Percentiles rank a stretch among this genome's conserved stretches.
Evolutionary conservation across 73 alveolate species (phyloP).

Genomic region (Tetrahymena elliotti): DNA sequence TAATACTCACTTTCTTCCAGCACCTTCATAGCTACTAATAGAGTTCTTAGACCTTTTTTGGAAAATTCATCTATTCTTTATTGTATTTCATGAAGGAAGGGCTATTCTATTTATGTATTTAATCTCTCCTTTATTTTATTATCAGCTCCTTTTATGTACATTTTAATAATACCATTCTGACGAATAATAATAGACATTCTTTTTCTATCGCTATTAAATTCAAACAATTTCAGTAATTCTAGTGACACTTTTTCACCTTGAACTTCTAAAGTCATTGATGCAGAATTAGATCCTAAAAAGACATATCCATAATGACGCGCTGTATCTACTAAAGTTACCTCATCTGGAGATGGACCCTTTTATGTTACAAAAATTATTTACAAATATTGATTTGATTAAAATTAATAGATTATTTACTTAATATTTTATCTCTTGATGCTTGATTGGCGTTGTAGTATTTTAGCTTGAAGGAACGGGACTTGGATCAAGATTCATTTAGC

Average conservation of each 20-base stretch:
- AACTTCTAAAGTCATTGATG: slow-evolving; percentile 18
- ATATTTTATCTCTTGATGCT: not conserved
- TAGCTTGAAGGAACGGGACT: not conserved
- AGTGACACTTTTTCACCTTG: slow-evolving; percentile 2
- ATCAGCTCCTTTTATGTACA: slow-evolving; percentile 71
- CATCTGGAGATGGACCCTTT: slow-evolving; percentile 60
- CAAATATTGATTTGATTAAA: too few species aligned
- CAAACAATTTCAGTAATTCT: slow-evolving; percentile 62
- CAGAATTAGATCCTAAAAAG: slow-evolving; percentile 1
- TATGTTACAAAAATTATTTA: too few species aligned
- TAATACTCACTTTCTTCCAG: slow-evolving; percentile 58
- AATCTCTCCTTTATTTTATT: slow-evolving; percentile 42
- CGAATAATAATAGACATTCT: slow-evolving; percentile 88
- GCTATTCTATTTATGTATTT: not conserved
- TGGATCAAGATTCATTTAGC: not conserved
- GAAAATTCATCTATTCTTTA: slow-evolving; percentile 71
- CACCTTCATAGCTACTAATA: slow-evolving; percentile 71
- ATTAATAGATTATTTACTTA: not conserved
- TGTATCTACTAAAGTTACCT: slow-evolving; percentile 48
- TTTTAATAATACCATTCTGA: slow-evolving; percentile 12
- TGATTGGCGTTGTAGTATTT: not conserved
- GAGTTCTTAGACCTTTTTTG: slow-evolving; percentile 77
- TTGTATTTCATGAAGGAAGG: slow-evolving; percentile 62
- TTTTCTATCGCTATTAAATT: slow-evolving; percentile 87
- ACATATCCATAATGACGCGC: slow-evolving; percentile 35